phyloP scores from a whole-genome alignment of 73 alveolate genomes.

The Paramecium octaurelia region DNA sequence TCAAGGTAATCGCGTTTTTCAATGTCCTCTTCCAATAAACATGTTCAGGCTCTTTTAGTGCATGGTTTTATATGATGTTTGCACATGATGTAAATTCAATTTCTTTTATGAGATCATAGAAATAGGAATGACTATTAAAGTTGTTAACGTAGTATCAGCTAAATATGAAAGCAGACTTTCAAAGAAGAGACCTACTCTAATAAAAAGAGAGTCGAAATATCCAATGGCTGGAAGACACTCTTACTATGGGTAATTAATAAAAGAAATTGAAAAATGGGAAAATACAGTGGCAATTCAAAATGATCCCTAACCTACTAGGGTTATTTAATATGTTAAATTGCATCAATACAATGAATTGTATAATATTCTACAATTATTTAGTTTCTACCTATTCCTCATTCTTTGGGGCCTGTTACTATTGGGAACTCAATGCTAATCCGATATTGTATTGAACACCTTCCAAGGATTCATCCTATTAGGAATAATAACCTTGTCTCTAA shows the following conservation, averaged over 20 bases:
- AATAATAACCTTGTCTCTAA: not conserved
- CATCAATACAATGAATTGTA: constrained; percentile 4
- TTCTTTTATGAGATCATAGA: not conserved
- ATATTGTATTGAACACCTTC: not conserved
- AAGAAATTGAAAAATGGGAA: constrained; percentile 46
- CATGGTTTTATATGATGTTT: constrained; percentile 17
- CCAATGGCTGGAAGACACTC: constrained; percentile 31
- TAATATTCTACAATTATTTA: not conserved
- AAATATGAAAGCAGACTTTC: not conserved
- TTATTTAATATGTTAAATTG: not conserved
- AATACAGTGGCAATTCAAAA: not conserved
- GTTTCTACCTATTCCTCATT: not conserved
- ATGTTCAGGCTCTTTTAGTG: not conserved
- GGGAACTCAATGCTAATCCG: not conserved
- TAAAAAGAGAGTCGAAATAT: constrained; percentile 15
- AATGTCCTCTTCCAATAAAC: not conserved
- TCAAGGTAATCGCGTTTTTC: not conserved
- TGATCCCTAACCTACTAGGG: not conserved
- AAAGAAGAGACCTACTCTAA: not conserved
- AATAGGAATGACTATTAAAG: not conserved
- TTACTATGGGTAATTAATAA: not conserved
- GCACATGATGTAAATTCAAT: not conserved
- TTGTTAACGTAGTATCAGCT: not conserved
- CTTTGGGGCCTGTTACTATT: not conserved
- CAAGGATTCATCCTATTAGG: not conserved